Evolutionary conservation across 495 filamentous ascomycete species (phyloP), one percentile per base, ranked within the genome.

Genomic region (Tuber brumale): DNA sequence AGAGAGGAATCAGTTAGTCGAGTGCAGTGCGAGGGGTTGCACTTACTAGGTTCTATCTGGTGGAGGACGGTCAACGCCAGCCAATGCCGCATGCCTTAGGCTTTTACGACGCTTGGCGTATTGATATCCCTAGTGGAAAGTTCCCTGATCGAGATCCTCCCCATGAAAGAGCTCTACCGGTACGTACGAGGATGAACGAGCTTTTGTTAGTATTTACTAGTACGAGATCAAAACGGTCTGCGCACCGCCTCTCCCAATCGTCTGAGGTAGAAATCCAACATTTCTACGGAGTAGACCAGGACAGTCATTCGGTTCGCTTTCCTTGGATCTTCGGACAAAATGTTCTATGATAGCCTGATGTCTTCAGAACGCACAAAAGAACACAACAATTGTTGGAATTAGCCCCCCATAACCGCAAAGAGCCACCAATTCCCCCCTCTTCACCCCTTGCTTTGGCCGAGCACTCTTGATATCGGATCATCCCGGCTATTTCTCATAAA

Each of bases 101-200:
- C 69, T 46, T 39, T 72, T 70, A 35, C 69, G 66, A 77, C 70
- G 72, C 77, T 79, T 79, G 75, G 77, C 77, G 70, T 75, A 48
- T 46, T 78, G 70, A 61, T 31, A 51, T 69, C 23, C 45, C 45
- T 44, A 14, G 23, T 51, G 70, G 72, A 57, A 23, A 69, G 70
- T 42, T 73, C 35, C 57, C 27, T 66, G 27, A 66, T 35, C 57
- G 27, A 27, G 57, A 27, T 35, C 35, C 51, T 57, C 10, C 57
- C 57, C 57, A 35, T 66, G 31, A 31, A 66, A 19, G 57, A 66
- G n/a, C 14, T 18, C 27, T 35, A 5, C 5, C n/a, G n/a, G n/a
- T n/a, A n/a, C n/a, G n/a, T n/a, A n/a, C n/a, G n/a, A n/a, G 37
- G 2, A 39, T 39, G 14, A 61, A 61, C 10, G 23, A 57, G 48